Evolutionary conservation across 75 land plant genomes (phyloP).

Genomic region (Picea glauca): DNA sequence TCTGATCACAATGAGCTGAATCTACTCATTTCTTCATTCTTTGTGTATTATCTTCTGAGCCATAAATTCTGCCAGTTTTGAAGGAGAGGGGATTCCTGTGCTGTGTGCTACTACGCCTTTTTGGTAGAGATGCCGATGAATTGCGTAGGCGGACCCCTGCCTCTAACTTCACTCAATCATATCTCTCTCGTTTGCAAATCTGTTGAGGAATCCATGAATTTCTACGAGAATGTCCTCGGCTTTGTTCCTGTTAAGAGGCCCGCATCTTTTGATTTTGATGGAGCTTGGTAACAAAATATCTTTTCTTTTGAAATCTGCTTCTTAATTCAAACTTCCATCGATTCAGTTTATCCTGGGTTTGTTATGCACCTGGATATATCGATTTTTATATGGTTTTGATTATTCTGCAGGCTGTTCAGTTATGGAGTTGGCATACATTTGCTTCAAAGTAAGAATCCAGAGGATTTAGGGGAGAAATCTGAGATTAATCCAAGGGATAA

Average conservation of each 20-base stretch:
- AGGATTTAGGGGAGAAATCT: constrained; percentile 20
- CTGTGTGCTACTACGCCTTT: too few relatives aligned
- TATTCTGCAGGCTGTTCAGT: constrained; percentile 49
- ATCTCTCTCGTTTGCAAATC: constrained; percentile 23
- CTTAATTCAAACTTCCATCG: too few relatives aligned
- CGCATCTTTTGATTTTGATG: constrained; percentile 23
- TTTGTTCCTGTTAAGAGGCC: constrained; percentile 29
- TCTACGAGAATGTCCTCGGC: constrained; percentile 29
- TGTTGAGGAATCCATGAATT: constrained; percentile 13
- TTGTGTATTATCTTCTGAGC: too few relatives aligned
- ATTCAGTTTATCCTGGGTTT: too few relatives aligned
- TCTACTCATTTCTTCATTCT: too few relatives aligned
- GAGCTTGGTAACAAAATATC: constrained; percentile 20
- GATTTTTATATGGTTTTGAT: too few relatives aligned
- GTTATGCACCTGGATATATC: too few relatives aligned
- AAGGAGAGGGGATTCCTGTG: too few relatives aligned
- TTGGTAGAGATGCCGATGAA: too few relatives aligned
- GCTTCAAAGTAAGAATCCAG: constrained; percentile 40
- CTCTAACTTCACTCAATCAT: constrained; percentile 25
- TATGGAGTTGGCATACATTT: constrained; percentile 81
- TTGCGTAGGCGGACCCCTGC: constrained; percentile 13
- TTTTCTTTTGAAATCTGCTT: too few relatives aligned
- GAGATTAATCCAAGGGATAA: constrained; percentile 75
- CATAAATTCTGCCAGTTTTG: too few relatives aligned
- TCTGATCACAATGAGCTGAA: too few relatives aligned